Base-by-base conservation (phyloP, 2,329 filamentous ascomycete genomes). In the Albophoma yamanashiensis region DNA sequence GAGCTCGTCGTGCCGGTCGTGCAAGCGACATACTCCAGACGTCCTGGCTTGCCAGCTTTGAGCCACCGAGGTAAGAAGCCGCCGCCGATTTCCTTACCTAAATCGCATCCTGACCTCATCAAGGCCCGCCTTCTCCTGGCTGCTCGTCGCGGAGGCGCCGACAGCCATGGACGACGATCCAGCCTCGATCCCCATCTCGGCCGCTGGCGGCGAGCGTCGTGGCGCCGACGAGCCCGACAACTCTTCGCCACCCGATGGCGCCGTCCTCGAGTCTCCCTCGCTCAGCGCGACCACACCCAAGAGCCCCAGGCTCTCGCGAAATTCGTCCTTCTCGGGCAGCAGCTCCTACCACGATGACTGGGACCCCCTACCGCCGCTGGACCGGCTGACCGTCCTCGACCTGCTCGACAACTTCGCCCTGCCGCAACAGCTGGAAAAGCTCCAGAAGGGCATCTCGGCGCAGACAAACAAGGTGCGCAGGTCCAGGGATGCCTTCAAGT, bases 341-440 rank as follows among this genome's bases (percentile, higher is more conserved):
- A 91, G 87, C 72, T 88, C 86, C n/a, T 91, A 91, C 68, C 89
- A 94, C 60, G 90, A 94, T 67, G 91, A 93, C 70, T 94, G 90
- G 83, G 91, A 96, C 63, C 80, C 85, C 27, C 89, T 95, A 63
- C 91, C 92, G 12, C 92, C 93, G 0, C 79, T 97, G 31, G 94
- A 99, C 72, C 89, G 91, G 58, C 79, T 99, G 59, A 92, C 89
- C 45, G 85, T 97, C 61, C 91, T 99, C 68, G 94, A 99, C 70
- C 82, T 99, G 56, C 83, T 99, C 65, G 93, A 97, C 75, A 97
- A 97, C 71, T 86, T 99, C 64, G 90, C 92, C 7, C 79, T 99
- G 39, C 89, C 92, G 1, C 89, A 96, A 69, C 89, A 93, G 67
- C 82, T 99, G 25, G 94, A 97, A 75, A 94, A 89, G 77, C 82